Conservation (phyloP, 768 basidiomycete genomes). For the Termitomyces sp. region DNA sequence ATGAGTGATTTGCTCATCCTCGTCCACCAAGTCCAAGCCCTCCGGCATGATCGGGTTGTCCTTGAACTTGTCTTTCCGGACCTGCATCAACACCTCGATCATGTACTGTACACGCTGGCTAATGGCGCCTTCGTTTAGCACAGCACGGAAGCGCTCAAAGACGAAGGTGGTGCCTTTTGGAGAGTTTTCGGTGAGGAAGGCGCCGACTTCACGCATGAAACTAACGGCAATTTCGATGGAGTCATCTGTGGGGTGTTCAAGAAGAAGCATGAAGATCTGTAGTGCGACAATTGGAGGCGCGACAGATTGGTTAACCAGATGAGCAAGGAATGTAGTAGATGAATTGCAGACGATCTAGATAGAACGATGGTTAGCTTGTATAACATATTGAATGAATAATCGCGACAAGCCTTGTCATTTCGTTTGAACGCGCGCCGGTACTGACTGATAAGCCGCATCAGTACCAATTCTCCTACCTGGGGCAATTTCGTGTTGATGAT, state of each 20-base stretch:
- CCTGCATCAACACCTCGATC: slow-evolving; percentile 99
- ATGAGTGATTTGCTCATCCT: slow-evolving; percentile 98
- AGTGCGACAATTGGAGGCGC: slow-evolving; percentile 93
- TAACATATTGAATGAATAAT: background rate
- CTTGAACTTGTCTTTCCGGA: slow-evolving; percentile 98
- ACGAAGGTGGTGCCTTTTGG: slow-evolving; percentile 94
- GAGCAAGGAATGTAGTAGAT: slow-evolving; percentile 85
- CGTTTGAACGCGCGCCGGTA: slow-evolving; percentile 93
- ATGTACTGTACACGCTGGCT: slow-evolving; percentile 98
- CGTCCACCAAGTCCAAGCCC: slow-evolving; percentile 93
- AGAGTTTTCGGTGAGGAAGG: slow-evolving; percentile 88
- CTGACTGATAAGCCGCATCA: slow-evolving; percentile 89
- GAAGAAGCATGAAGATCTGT: slow-evolving; percentile 91
- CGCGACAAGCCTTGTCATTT: slow-evolving; percentile 81
- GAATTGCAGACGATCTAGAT: slow-evolving; percentile 86
- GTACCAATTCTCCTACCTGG: slow-evolving; percentile 88
- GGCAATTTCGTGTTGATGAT: slow-evolving; percentile 98
- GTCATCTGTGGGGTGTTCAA: slow-evolving; percentile 95
- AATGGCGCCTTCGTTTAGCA: slow-evolving; percentile 91
- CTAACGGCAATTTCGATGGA: slow-evolving; percentile 98
- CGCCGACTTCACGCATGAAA: slow-evolving; percentile 95
- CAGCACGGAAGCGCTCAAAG: slow-evolving; percentile 94
- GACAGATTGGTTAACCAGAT: slow-evolving; percentile 90
- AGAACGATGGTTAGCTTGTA: background rate
- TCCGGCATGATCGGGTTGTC: slow-evolving; percentile 95